Conservation (phyloP, 495 filamentous ascomycete species). For the Cercophora newfieldiana region DNA sequence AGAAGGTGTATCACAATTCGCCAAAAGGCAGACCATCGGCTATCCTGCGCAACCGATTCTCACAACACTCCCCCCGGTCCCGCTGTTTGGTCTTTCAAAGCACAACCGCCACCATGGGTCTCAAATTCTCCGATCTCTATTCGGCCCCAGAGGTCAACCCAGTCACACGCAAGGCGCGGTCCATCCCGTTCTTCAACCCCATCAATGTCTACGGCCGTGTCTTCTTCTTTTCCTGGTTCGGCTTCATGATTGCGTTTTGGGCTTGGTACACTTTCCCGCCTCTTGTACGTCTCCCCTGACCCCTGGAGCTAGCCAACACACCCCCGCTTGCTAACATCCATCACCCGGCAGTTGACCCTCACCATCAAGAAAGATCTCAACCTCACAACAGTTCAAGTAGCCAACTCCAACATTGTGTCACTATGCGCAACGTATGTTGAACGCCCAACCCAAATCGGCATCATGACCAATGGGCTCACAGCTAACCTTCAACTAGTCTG, state of each 20-base stretch:
- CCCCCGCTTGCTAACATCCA: background rate
- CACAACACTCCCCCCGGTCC: background rate
- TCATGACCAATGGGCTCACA: background rate
- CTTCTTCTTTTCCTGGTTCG: conserved; percentile 93
- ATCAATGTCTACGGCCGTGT: conserved; percentile 81
- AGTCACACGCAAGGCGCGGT: conserved; percentile 74
- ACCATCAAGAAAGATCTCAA: conserved; percentile 77
- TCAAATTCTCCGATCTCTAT: conserved; percentile 56
- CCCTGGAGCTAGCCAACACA: background rate
- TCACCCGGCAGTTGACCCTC: conserved; percentile 57
- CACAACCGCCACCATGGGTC: conserved; percentile 36
- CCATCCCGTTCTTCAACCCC: conserved; percentile 79
- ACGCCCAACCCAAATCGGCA: too few species aligned
- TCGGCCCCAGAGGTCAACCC: conserved; percentile 67
- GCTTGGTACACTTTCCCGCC: conserved; percentile 90
- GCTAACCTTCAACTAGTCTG: conserved; percentile 48
- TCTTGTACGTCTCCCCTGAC: conserved; percentile 54
- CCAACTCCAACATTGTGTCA: conserved; percentile 91
- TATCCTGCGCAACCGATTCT: background rate
- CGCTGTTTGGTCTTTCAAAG: background rate
- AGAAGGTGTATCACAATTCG: too few species aligned
- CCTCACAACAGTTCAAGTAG: conserved; percentile 69
- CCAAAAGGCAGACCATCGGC: too few species aligned
- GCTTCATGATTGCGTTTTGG: conserved; percentile 95
- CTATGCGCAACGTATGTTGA: conserved; percentile 74